phyloP scores from a whole-genome alignment of 2,329 filamentous ascomycete species.

The Calonectria pteridis region DNA sequence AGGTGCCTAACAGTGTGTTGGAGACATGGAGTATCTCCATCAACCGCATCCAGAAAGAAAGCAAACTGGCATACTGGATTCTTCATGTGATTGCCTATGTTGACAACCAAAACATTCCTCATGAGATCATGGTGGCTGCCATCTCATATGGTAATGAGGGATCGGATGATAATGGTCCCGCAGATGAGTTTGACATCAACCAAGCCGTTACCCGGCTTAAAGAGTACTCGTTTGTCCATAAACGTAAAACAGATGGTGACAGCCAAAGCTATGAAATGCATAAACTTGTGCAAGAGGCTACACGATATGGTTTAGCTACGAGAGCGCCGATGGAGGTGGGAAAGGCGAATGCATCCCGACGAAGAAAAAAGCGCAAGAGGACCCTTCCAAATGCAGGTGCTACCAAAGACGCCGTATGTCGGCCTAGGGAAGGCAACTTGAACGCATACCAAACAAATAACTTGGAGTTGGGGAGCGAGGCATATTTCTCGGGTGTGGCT shows the following conservation, averaged over 20 bases:
- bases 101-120: constrained; percentile 48
- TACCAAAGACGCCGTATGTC: neutral
- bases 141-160: neutral
- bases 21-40: constrained; percentile 51
- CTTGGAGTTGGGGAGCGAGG: neutral
- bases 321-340: neutral
- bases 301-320: constrained; percentile 32
- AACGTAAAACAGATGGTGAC: constrained; percentile 11
- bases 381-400: too few species aligned
- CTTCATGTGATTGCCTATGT: constrained; percentile 48
- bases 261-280: constrained; percentile 45
- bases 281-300: constrained; percentile 48
- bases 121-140: constrained; percentile 41
- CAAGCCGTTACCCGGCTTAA: constrained; percentile 43
- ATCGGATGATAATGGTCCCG: neutral
- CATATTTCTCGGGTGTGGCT: constrained; percentile 40
- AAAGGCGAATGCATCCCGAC: neutral
- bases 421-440: too few species aligned
- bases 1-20: constrained; percentile 49
- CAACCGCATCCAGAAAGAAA: constrained; percentile 45
- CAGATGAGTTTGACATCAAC: constrained; percentile 14
- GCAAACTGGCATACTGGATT: constrained; percentile 45
- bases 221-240: constrained; percentile 51
- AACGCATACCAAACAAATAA: neutral
- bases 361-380: neutral